Evolutionary conservation across 139 green algal genomes (phyloP).

Genomic region (Eudorina sp.): DNA sequence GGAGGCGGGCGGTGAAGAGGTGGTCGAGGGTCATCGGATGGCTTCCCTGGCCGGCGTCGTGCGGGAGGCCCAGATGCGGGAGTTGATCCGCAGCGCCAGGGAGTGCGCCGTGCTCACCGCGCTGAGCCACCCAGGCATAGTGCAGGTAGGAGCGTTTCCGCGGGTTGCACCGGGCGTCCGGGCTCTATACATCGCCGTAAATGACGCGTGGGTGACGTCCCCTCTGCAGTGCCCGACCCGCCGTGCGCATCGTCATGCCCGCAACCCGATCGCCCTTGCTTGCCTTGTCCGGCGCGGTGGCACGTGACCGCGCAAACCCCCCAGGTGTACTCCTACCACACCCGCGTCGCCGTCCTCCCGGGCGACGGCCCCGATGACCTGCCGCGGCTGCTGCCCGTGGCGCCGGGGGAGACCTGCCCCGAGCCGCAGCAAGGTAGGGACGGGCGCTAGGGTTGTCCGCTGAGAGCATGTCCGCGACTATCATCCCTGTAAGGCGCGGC

Average conservation of each 20-base stretch:
- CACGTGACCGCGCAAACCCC: no score
- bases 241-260: no score
- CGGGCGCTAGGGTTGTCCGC: no score
- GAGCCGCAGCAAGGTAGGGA: background rate
- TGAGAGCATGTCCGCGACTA: no score
- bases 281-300: no score
- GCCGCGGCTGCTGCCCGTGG: conserved; percentile 12
- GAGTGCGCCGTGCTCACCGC: conserved; percentile 22
- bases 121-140: conserved; percentile 16
- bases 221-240: no score
- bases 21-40: background rate
- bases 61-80: conserved; percentile 28
- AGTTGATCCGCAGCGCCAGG: conserved; percentile 9
- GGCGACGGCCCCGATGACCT: background rate
- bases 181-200: no score
- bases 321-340: conserved; percentile 39
- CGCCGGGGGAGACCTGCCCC: background rate
- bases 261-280: no score
- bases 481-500: no score
- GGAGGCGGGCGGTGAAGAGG: background rate
- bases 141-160: conserved; percentile 19
- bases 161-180: no score
- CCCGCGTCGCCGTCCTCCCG: conserved; percentile 1
- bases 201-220: no score
- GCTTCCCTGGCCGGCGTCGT: background rate